Base-by-base conservation (phyloP, 768 basidiomycete genomes). In the Chalciporus chontae region DNA sequence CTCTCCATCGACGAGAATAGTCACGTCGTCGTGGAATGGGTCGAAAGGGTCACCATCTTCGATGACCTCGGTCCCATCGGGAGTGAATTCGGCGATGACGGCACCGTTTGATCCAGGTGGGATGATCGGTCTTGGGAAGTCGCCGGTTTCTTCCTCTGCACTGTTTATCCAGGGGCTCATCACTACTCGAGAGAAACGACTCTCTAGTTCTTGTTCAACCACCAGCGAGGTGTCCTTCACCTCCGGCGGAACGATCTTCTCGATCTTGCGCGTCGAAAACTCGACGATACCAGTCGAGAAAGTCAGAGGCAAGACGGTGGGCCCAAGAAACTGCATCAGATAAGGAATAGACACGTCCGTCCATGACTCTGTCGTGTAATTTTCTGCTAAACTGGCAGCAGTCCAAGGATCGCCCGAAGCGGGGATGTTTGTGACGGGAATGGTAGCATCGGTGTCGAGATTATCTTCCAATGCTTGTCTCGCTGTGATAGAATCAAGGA, bases 241-340 rank as follows among this genome's bases (percentile, higher is more conserved):
- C 21, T 63, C 64, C 1, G 77, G 77, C 2, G 68, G 55, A 5
- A 70, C 55, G 48, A 84, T 65, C 2, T 73, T 60, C 43, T 74
- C 75, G 63, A 90, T 73, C 39, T 74, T 72, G 24, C 87, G 74
- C 43, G 83, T 77, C 3, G 83, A 83, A 34, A 69, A 71, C 63
- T 90, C 87, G 46, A 85, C 79, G 44, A 86, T 65, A 11, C 83
- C 84, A 2, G 81, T 69, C 3, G 70, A 72, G 63, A 86, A 84
- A 4, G 81, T 82, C 47, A 77, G 53, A 1, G 85, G 80, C 34
- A 88, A 64, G 8, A 67, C 61, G 10, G 76, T 79, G 4, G 80
- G 78, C 0, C 84, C 87, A 3, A 87, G 63, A 32, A 80, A 45
- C 24, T 64, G 58, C 48, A 73, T 53, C 47, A 82, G 62, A 32